Evolutionary conservation across 257 asterid genomes (phyloP), one percentile per base, ranked within the genome.

Genomic region (Fraxinus excelsior): DNA sequence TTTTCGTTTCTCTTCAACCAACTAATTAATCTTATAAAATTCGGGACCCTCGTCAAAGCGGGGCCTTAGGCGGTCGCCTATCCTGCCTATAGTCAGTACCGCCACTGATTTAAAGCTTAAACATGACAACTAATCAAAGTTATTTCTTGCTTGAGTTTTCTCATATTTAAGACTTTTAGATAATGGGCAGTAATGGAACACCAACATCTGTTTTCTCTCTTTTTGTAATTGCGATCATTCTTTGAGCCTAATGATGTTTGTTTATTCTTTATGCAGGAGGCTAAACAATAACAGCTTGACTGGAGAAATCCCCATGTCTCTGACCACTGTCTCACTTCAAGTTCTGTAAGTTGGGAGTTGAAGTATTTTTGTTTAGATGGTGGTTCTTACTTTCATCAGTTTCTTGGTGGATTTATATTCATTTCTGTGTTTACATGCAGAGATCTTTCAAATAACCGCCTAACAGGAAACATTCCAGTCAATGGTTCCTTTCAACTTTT

Each of bases 401-500:
- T 64, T 60, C 74, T 82, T 67, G 26, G 68, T 16, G 26, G 32
- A 29, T 74, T 81, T 72, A 82, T 72, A 67, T 42, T 62, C 23
- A 38, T 84, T 65, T 51, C 65, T 80, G 9, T 16, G 60, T 19
- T 51, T 56, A 76, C 38, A 77, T 87, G 88, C 93, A 95, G 99
- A 26, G 99, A 95, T 93, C 93, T 95, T 80, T 95, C 99, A 71
- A 88, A 72, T 83, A 95, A 95, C 83, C 14, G n/a, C 0, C 87
- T 95, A 68, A 67, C 83, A 2, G 99, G 99, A 66, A 73, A 25
- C 72, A 87, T 85, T 85, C 99, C 99, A 46, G 81, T 81, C 67
- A 90, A 89, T 81, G 99, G 99, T 76, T 95, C 99, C 81, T 95
- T 95, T 83, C 84, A 84, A 75, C 91, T 89, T 68, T 93, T 95